These are phyloP conservation scores for Lasiodiplodia theobromae DNA, from an alignment of 2,329 filamentous ascomycete species.

Conservation along the genomic window DNA sequence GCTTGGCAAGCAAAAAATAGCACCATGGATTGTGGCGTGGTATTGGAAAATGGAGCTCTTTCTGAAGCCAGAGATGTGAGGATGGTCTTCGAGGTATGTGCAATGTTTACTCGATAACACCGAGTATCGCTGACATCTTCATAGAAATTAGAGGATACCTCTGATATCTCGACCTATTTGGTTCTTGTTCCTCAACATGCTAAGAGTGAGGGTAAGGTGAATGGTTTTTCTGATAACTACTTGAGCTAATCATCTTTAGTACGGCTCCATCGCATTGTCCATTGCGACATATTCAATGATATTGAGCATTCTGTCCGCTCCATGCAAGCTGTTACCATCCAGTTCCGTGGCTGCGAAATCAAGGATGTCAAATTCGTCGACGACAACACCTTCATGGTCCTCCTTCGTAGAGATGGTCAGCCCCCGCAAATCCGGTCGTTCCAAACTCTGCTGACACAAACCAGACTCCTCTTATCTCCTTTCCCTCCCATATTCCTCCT, in stretches of 20 bases:
- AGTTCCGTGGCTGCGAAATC: constrained; percentile 50
- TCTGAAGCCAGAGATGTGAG: constrained; percentile 60
- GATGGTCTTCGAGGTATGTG: constrained; percentile 61
- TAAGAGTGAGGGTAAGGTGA: constrained; percentile 30
- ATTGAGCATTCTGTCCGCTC: constrained; percentile 41
- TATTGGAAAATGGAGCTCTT: constrained; percentile 51
- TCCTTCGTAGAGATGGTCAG: constrained; percentile 55
- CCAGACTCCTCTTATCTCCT: constrained; percentile 34
- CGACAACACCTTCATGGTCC: constrained; percentile 65
- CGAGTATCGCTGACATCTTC: constrained; percentile 4
- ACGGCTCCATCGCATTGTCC: constrained; percentile 44
- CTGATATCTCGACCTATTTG: constrained; percentile 35
- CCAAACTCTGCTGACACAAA: constrained; percentile 6
- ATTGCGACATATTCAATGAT: constrained; percentile 50
- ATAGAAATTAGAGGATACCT: constrained; percentile 19
- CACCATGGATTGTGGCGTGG: constrained; percentile 72
- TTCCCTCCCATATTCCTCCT: constrained; percentile 36
- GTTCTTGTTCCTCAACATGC: constrained; percentile 32
- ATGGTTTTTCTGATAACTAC: background rate
- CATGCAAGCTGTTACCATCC: constrained; percentile 63
- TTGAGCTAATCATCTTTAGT: constrained; percentile 31
- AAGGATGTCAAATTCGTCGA: constrained; percentile 74
- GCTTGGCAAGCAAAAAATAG: constrained; percentile 58
- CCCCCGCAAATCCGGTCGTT: constrained; percentile 40
- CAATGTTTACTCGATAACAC: background rate